These are phyloP conservation scores for Guadua angustifolia DNA, from an alignment of 176 grass and related monocot species.

Conservation along the genomic window DNA sequence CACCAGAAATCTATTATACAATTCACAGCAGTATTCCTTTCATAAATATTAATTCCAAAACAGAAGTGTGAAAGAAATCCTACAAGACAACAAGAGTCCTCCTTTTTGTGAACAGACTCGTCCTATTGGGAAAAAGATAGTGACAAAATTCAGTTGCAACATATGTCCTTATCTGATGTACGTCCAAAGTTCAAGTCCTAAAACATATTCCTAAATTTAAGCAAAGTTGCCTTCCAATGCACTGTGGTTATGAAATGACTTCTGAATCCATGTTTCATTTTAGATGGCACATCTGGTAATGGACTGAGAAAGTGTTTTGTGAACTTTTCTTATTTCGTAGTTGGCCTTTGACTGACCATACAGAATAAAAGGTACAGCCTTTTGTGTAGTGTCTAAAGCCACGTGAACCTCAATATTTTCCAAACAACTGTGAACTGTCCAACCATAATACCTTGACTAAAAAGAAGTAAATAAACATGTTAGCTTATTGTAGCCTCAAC, in stretches of 20 bases:
- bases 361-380: background rate
- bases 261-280: background rate
- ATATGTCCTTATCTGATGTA: too few species aligned
- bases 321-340: background rate
- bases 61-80: background rate
- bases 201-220: too few species aligned
- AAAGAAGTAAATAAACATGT: background rate
- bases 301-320: background rate
- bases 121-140: too few species aligned
- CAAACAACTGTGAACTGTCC: background rate
- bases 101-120: background rate
- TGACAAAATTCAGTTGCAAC: too few species aligned
- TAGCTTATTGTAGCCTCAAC: background rate
- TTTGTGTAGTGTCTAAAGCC: background rate
- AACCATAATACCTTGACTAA: background rate
- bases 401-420: background rate
- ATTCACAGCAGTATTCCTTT: background rate
- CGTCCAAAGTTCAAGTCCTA: too few species aligned
- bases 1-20: constrained; percentile 18
- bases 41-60: background rate
- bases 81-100: background rate
- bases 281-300: background rate
- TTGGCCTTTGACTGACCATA: background rate
- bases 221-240: too few species aligned
- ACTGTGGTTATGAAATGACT: background rate